Conservation (phyloP, 164 flowering plant genomes). For the Piper longum region DNA sequence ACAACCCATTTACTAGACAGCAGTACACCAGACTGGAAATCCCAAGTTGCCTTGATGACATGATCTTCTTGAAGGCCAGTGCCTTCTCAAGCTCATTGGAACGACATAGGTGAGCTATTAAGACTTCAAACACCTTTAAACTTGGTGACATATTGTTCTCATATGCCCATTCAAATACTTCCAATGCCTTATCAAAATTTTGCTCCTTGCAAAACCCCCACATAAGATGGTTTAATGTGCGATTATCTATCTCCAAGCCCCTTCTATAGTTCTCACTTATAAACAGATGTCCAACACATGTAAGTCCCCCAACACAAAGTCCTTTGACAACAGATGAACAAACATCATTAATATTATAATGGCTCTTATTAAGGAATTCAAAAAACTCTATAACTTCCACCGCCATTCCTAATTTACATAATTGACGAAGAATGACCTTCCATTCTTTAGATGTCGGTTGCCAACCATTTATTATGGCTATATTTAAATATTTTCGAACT, state of each 20-base stretch:
- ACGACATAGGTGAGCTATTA: slow-evolving; percentile 40
- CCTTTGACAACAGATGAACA: slow-evolving; percentile 28
- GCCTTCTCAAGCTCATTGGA: slow-evolving; percentile 23
- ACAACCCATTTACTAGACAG: slow-evolving; percentile 35
- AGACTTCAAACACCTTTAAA: slow-evolving; percentile 17
- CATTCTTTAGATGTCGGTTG: slow-evolving; percentile 29
- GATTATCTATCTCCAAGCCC: slow-evolving; percentile 19
- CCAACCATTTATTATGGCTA: slow-evolving; percentile 44
- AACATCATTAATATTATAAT: slow-evolving; percentile 17
- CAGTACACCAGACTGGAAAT: slow-evolving; percentile 11
- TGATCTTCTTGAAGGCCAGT: slow-evolving; percentile 25
- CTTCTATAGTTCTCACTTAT: slow-evolving; percentile 26
- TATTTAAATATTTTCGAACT: slow-evolving; percentile 21
- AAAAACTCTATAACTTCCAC: slow-evolving; percentile 42
- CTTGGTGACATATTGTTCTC: slow-evolving; percentile 20
- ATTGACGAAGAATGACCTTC: slow-evolving; percentile 24
- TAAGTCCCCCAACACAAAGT: slow-evolving; percentile 34
- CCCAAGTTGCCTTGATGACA: slow-evolving; percentile 18
- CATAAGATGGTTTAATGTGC: slow-evolving; percentile 31
- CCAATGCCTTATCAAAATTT: slow-evolving; percentile 30
- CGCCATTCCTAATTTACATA: slow-evolving; percentile 33
- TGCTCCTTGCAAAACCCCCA: slow-evolving; percentile 47
- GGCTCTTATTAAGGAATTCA: slow-evolving; percentile 23
- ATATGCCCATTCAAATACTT: slow-evolving; percentile 26
- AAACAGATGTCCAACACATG: slow-evolving; percentile 26